A percentile compares a stretch with the other conserved stretches of the same genome.
Conservation (phyloP, 1,284 basidiomycete genomes). For the Ustilago xerochloae region DNA sequence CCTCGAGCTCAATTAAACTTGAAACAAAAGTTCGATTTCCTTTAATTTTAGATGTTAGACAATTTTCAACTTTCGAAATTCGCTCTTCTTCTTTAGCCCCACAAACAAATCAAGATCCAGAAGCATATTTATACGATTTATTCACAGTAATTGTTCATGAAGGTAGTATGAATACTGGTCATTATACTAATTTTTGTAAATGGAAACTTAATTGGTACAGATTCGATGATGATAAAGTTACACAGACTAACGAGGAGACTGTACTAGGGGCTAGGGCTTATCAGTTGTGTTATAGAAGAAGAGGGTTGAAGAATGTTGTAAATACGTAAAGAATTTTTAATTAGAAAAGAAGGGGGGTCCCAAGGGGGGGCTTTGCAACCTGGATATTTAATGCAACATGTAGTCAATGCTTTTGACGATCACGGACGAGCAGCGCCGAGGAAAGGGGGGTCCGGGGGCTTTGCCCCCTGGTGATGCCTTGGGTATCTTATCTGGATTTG, state of each 20-base stretch:
- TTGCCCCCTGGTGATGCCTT: no score
- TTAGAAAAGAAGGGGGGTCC: no score
- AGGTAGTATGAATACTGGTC: constrained; percentile 92
- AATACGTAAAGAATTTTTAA: not conserved
- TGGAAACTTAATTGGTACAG: constrained; percentile 84
- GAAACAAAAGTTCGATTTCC: constrained; percentile 87
- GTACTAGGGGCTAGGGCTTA: constrained; percentile 60
- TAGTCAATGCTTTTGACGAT: no score
- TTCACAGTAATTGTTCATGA: no score
- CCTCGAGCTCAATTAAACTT: constrained; percentile 75
- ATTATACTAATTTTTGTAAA: constrained; percentile 86
- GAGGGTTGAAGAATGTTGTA: constrained; percentile 52
- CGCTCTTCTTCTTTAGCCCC: constrained; percentile 15
- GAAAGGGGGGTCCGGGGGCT: no score
- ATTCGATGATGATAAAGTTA: constrained; percentile 89
- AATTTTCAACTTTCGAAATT: constrained; percentile 76
- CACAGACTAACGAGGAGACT: constrained; percentile 29
- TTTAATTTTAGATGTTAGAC: constrained; percentile 84
- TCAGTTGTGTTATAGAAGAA: constrained; percentile 62
- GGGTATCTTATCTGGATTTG: no score
- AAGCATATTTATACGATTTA: constrained; percentile 79
- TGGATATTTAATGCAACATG: no score
- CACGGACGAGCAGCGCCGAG: no score
- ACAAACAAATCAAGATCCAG: constrained; percentile 40
- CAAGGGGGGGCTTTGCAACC: no score